Conservation (phyloP, 306 rosid genomes). For the Trichosanthes truncata region DNA sequence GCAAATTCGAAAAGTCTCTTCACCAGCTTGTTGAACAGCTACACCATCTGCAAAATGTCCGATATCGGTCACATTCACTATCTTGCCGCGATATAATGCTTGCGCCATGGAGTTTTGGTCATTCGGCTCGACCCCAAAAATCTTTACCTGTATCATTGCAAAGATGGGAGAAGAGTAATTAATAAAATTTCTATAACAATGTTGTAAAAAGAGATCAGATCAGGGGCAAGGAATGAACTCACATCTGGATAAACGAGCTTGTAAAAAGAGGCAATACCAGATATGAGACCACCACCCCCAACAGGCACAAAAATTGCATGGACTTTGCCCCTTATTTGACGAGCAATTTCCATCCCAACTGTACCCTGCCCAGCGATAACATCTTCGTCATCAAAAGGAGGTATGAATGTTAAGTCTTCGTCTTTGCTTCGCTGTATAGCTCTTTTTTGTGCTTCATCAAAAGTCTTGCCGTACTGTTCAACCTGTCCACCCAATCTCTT, state of each 20-base stretch:
- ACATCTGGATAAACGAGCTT: conserved; percentile 87
- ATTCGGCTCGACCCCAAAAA: conserved; percentile 80
- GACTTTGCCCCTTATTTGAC: conserved; percentile 51
- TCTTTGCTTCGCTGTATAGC: conserved; percentile 49
- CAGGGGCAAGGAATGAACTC: no score
- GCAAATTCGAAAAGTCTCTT: conserved; percentile 77
- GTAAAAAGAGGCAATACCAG: conserved; percentile 87
- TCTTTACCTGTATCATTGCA: conserved; percentile 31
- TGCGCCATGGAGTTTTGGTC: conserved; percentile 92
- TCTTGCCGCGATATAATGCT: conserved; percentile 59
- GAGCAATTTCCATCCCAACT: conserved; percentile 83
- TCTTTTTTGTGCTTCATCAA: conserved; percentile 72
- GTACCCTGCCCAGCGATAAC: conserved; percentile 92
- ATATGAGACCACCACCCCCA: conserved; percentile 88
- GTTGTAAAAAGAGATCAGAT: no score
- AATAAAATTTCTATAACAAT: no score
- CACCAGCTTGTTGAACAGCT: conserved; percentile 88
- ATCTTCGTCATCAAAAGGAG: conserved; percentile 85
- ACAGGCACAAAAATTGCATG: conserved; percentile 94
- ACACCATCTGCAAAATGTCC: conserved; percentile 97
- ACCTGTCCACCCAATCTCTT: conserved; percentile 65
- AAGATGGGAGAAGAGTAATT: no score
- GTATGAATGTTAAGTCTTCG: conserved; percentile 54
- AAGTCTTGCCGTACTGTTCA: conserved; percentile 59
- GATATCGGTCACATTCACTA: conserved; percentile 44